Percentiles rank a stretch among this genome's conserved stretches.
These are phyloP conservation scores for Rhodomyrtus tomentosa DNA, from an alignment of 345 rosid species.

Conservation along the genomic window DNA sequence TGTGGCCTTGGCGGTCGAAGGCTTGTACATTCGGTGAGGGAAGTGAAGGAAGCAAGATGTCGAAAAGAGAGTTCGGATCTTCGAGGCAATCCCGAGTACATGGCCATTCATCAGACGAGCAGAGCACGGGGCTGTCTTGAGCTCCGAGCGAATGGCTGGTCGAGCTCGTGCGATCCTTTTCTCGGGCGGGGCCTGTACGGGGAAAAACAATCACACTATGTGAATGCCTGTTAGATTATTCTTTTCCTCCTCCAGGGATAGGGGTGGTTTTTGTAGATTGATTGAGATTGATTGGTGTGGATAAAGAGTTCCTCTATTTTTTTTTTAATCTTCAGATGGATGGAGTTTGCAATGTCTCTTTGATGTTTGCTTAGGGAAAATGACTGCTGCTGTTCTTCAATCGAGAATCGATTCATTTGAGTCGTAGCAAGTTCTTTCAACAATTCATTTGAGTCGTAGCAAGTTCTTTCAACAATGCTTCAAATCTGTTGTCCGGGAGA, in stretches of 20 bases:
- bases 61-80: not conserved
- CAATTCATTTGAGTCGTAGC: no score
- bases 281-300: not conserved
- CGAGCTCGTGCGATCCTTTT: not conserved
- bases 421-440: no score
- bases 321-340: not conserved
- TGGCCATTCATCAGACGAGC: not conserved
- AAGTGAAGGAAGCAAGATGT: not conserved
- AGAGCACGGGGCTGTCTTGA: not conserved
- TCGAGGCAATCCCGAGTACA: not conserved
- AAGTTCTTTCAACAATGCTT: no score
- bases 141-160: not conserved
- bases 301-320: not conserved
- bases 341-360: not conserved
- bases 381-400: no score
- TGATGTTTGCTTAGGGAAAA: no score
- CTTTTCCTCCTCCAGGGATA: not conserved
- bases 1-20: not conserved
- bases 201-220: not conserved
- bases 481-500: no score
- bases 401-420: no score
- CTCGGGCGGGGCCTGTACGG: not conserved
- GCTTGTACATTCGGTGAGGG: not conserved
- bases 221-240: not conserved
- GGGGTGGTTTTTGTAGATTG: not conserved